Percentiles rank a stretch among this genome's conserved stretches.
These are phyloP conservation scores for Talaromyces adpressus DNA, from an alignment of 495 filamentous ascomycete genomes.

Conservation along the genomic window DNA sequence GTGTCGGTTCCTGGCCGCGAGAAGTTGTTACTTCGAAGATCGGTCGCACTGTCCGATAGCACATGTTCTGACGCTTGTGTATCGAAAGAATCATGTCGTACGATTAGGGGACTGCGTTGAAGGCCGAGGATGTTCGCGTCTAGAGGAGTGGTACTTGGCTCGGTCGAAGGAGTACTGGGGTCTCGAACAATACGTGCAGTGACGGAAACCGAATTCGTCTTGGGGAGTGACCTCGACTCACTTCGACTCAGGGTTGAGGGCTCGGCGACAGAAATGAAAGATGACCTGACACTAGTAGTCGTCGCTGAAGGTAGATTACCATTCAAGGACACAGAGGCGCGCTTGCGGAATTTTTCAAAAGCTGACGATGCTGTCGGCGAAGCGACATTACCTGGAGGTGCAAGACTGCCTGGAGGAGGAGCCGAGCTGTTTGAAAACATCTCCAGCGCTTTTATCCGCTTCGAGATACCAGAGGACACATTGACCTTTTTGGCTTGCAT, in stretches of 20 bases:
- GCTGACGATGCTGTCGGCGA: slow-evolving; percentile 21
- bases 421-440: slow-evolving; percentile 50
- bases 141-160: slow-evolving; percentile 31
- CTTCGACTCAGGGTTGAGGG: slow-evolving; percentile 5
- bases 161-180: slow-evolving; percentile 22
- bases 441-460: slow-evolving; percentile 82
- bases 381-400: slow-evolving; percentile 8
- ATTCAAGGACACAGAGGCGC: slow-evolving; percentile 26
- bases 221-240: slow-evolving; percentile 10
- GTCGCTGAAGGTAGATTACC: slow-evolving; percentile 20
- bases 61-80: slow-evolving; percentile 13
- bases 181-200: slow-evolving; percentile 72
- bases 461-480: slow-evolving; percentile 80
- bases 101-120: slow-evolving; percentile 63
- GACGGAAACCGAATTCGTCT: slow-evolving; percentile 67
- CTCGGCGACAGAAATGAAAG: slow-evolving; percentile 1
- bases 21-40: slow-evolving; percentile 29
- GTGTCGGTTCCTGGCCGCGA: slow-evolving; percentile 19
- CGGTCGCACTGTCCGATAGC: slow-evolving; percentile 14
- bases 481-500: slow-evolving; percentile 66
- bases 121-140: slow-evolving; percentile 50
- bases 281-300: slow-evolving; percentile 12
- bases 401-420: slow-evolving; percentile 14
- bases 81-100: slow-evolving; percentile 55
- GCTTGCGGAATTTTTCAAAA: slow-evolving; percentile 39